Evolutionary conservation across 352 stramenopile genomes (phyloP), one percentile per base, ranked within the genome.

Genomic region (Globisporangium orthogonon): DNA sequence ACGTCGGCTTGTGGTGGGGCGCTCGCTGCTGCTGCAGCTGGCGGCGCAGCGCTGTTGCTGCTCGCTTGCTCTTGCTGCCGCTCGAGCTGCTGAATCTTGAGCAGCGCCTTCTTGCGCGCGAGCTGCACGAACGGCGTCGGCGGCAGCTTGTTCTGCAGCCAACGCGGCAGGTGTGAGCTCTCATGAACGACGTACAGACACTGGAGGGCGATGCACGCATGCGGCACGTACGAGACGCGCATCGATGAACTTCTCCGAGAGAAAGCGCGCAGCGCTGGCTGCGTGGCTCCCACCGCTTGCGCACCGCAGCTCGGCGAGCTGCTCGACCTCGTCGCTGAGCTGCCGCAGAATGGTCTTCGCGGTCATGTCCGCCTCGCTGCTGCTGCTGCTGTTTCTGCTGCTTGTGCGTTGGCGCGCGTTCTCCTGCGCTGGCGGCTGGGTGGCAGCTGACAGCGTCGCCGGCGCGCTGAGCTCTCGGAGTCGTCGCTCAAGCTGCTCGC

Each of bases 71-170:
- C n/a, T 7, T 48, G 43, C n/a, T 52, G 18, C 37, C 65, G 55
- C 18, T 52, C 11, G 28, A 86, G 61, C 28, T 73, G 70, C 13
- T 77, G 59, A 43, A 87, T 71, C 46, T 76, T 78, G 43, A 78
- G 69, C 37, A 73, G 60, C 33, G 66, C 62, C 39, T 85, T 87
- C 31, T 60, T 63, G 11, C 67, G 63, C 17, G 64, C 68, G 18
- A 85, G 56, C 51, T 70, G 56, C 54, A 87, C 76, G 56, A 87
- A 85, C 31, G 74, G 72, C 15, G 76, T 85, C 23, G 49, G 59
- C 14, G 70, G 57, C 17, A 87, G 63, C 30, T 70, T 71, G 52
- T 54, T 73, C 76, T 87, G 30, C 15, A 56, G 14, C 23, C 2
- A 17, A 4, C 37, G 11, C 15, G 4, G 50, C n/a, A 47, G 18